Evolutionary conservation across 176 grass and related monocot genomes (phyloP).

Genomic region (Canna indica): DNA sequence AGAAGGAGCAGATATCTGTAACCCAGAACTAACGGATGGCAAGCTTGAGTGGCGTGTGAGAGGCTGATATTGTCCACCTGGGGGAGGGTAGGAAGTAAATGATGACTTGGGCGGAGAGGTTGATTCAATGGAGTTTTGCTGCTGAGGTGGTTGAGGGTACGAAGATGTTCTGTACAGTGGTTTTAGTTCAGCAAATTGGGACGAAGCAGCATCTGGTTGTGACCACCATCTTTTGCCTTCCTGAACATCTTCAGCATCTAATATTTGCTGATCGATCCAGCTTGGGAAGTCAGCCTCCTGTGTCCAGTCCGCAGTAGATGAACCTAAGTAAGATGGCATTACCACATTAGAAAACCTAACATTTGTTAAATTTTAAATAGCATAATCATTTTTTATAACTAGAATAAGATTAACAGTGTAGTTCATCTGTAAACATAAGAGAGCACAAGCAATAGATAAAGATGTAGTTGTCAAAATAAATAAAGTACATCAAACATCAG

Average conservation of each 20-base stretch:
- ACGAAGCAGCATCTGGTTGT: constrained; percentile 5
- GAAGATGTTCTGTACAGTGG: constrained; percentile 20
- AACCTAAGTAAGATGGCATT: constrained; percentile 29
- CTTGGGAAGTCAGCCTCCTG: constrained; percentile 9
- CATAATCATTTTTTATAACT: neutral
- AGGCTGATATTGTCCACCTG: constrained; percentile 1
- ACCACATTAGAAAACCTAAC: neutral
- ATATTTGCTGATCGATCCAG: constrained; percentile 21
- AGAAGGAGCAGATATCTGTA: constrained; percentile 1
- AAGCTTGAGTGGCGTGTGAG: constrained; percentile 20
- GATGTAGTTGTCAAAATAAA: neutral
- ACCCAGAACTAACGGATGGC: neutral
- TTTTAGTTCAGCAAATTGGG: constrained; percentile 2
- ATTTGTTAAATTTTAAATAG: neutral
- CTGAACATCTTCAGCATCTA: constrained; percentile 15
- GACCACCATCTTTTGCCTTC: constrained; percentile 20
- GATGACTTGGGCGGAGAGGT: constrained; percentile 5
- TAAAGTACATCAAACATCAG: neutral
- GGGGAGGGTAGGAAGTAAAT: constrained; percentile 18
- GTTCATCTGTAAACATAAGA: neutral
- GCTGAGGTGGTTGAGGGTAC: constrained; percentile 2
- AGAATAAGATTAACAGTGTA: neutral
- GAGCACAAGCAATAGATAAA: too few species aligned
- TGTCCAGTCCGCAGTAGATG: constrained; percentile 30
- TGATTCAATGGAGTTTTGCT: constrained; percentile 1